Percentiles rank a stretch among this genome's conserved stretches.
Evolutionary conservation across 305 asterid species (phyloP).

Genomic region (Ilex paraguariensis): DNA sequence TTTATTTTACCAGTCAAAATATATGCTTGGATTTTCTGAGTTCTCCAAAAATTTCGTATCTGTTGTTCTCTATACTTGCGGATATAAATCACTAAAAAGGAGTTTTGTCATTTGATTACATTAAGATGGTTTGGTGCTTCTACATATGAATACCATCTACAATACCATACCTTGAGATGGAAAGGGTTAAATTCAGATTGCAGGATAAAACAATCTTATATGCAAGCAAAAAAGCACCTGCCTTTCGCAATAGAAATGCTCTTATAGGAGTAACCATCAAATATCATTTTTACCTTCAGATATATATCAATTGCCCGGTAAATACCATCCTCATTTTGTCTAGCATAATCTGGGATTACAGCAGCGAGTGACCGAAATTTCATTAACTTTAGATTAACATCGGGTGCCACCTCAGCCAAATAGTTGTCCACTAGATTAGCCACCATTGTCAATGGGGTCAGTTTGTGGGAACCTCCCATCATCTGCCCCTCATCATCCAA

Average conservation of each 20-base stretch:
- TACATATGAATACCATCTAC: no score
- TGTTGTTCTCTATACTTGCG: no score
- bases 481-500: constrained; percentile 20
- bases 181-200: no score
- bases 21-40: no score
- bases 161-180: no score
- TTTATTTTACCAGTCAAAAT: no score
- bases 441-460: constrained; percentile 22
- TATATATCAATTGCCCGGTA: constrained; percentile 47
- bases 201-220: background rate
- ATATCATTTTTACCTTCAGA: constrained; percentile 31
- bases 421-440: constrained; percentile 40
- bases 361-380: constrained; percentile 40
- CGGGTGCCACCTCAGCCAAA: constrained; percentile 51
- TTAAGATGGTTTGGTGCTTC: no score
- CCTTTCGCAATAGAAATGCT: background rate
- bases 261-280: background rate
- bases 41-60: no score
- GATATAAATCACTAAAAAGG: no score
- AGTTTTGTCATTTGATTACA: no score
- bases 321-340: constrained; percentile 42
- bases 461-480: constrained; percentile 17
- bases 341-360: constrained; percentile 37
- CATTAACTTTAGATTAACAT: constrained; percentile 36
- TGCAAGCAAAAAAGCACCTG: background rate